phyloP scores from a whole-genome alignment of 306 rosid genomes.

The Mimosa bimucronata region DNA sequence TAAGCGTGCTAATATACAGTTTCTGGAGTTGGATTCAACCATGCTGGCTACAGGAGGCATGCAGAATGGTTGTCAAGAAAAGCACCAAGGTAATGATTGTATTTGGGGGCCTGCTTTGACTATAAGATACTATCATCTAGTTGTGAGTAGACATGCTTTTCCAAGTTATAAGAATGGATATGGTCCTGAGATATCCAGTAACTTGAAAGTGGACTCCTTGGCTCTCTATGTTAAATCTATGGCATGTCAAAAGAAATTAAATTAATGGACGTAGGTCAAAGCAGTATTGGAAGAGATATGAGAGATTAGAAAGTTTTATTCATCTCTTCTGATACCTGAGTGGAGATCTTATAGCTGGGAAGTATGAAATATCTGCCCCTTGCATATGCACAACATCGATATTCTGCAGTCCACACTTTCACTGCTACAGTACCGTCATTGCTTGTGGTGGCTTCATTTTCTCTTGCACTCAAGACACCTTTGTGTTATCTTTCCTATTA shows the following conservation, averaged over 20 bases:
- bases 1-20: conserved; percentile 62
- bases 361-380: conserved; percentile 1
- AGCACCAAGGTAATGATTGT: conserved; percentile 58
- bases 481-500: neutral
- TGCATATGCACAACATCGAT: neutral
- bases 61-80: conserved; percentile 54
- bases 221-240: neutral
- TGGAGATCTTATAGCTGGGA: neutral
- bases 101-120: conserved; percentile 23
- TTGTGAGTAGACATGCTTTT: neutral
- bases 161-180: conserved; percentile 3
- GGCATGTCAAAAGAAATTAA: neutral
- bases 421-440: neutral
- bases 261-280: neutral
- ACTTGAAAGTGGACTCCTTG: neutral
- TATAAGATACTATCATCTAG: neutral
- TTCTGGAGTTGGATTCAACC: conserved; percentile 84
- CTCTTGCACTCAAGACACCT: neutral
- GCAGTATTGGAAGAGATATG: neutral
- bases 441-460: neutral
- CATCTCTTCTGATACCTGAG: neutral
- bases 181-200: neutral
- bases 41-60: conserved; percentile 49
- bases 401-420: neutral
- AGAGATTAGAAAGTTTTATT: conserved; percentile 7